A percentile compares a stretch with the other conserved stretches of the same genome.
These are phyloP conservation scores for Penicillium thymicola DNA, from an alignment of 2,329 filamentous ascomycete species.

Conservation along the genomic window DNA sequence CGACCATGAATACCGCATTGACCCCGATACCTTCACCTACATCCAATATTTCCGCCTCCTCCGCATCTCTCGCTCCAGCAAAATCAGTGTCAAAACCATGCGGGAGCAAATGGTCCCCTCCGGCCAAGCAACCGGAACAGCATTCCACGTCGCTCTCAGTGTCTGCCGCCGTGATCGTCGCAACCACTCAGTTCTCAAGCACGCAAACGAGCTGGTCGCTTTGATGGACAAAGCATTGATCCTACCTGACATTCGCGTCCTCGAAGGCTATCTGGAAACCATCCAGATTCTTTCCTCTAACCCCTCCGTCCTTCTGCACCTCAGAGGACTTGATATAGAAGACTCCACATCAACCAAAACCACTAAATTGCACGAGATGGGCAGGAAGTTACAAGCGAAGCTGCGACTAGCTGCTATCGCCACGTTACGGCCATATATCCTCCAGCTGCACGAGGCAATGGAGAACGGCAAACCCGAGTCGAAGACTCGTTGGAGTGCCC, in stretches of 20 bases:
- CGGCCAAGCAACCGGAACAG: conserved; percentile 47
- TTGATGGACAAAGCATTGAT: conserved; percentile 51
- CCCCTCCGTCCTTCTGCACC: conserved; percentile 28
- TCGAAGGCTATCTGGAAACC: conserved; percentile 31
- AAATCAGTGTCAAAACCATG: conserved; percentile 59
- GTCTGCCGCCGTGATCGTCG: conserved; percentile 72
- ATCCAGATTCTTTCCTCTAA: conserved; percentile 25
- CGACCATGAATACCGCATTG: conserved; percentile 51
- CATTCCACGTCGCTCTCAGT: conserved; percentile 70
- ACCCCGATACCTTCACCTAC: conserved; percentile 71
- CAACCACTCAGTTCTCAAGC: conserved; percentile 65
- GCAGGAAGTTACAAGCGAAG: conserved; percentile 26
- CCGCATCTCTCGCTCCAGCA: conserved; percentile 63
- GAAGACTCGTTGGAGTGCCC: conserved; percentile 1
- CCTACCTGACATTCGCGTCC: conserved; percentile 30
- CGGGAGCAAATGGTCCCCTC: conserved; percentile 49
- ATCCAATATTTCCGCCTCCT: conserved; percentile 66
- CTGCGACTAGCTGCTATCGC: conserved; percentile 24
- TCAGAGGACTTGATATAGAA: conserved; percentile 27
- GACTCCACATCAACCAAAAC: neutral
- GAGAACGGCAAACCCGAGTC: conserved; percentile 12
- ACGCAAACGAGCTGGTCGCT: conserved; percentile 64
- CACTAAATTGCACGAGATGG: conserved; percentile 22
- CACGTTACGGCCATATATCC: conserved; percentile 27
- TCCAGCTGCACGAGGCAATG: conserved; percentile 30